Evolutionary conservation across 192 early-diverging fungal genomes (phyloP), one percentile per base, ranked within the genome.

Genomic region (Podila epigama): DNA sequence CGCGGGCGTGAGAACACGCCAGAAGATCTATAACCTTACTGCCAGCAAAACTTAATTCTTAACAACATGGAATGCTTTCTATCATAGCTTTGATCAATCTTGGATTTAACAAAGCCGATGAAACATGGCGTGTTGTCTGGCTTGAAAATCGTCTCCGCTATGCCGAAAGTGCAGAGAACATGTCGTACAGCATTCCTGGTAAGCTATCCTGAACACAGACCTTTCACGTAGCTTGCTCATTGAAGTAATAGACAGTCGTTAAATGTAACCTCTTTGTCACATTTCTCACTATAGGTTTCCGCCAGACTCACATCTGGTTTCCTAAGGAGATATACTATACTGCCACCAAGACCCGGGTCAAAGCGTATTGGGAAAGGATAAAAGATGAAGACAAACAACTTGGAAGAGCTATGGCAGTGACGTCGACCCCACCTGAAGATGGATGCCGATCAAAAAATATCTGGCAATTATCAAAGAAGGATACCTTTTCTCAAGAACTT

Each of bases 181-280:
- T 63, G 50, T 20, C 60, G 11, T 63, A 42, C 12, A 29, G 52
- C 32, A 63, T 63, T 10, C 60, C 60, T 37, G 60, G 59, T 50
- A 44, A 1, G 1, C 6, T 34, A 1, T 44, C n/a, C 18, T 10
- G 40, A 41, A 2, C 10, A 9, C 40, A 41, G 40, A 16, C 4
- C 40, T n/a, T 16, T 20, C 16, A 44, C 16, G 41, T 4, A n/a
- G 3, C 40, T 16, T 41, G 2, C 40, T 18, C 7, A 16, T 41
- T 10, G 7, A 16, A 41, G 2, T 41, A 18, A 10, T 41, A 7
- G 40, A 4, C 1, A n/a, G n/a, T n/a, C n/a, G n/a, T n/a, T 41
- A 4, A 41, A 41, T 41, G 2, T 18, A 10, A 41, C 3, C 11
- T 41, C 11, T 7, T 55, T 32, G 9, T 15, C 27, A 54, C 5